These are phyloP conservation scores for Circinella minor DNA, from an alignment of 371 early-diverging fungal genomes.

Conservation along the genomic window DNA sequence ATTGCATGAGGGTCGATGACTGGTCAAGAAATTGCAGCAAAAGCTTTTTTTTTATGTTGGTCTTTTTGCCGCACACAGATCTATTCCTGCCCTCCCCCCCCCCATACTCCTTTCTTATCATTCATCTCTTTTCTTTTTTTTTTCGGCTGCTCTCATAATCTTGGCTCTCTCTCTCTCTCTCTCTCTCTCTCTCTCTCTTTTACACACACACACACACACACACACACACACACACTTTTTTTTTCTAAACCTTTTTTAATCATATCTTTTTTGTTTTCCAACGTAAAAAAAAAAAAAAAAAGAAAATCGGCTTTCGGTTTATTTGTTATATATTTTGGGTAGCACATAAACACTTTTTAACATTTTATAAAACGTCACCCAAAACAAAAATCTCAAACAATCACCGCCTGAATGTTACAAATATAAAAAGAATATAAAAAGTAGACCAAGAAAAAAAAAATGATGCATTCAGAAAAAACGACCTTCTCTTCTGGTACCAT, in stretches of 20 bases:
- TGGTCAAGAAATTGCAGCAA: constrained; percentile 18
- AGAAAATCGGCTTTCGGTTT: not conserved
- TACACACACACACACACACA: too few species aligned
- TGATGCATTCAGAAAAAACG: constrained; percentile 4
- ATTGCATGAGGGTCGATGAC: constrained; percentile 21
- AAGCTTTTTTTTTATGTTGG: not conserved
- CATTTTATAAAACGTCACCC: constrained; percentile 7
- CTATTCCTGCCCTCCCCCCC: too few species aligned
- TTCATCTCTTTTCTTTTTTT: constrained; percentile 1
- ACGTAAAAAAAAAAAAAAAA: not conserved
- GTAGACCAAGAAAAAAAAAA: too few species aligned
- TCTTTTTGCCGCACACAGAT: not conserved
- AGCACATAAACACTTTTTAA: not conserved
- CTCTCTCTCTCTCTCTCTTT: too few species aligned
- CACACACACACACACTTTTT: too few species aligned
- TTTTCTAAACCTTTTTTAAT: constrained; percentile 3
- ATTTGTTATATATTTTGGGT: not conserved
- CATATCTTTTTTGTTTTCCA: not conserved
- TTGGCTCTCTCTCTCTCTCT: too few species aligned
- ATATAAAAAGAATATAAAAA: constrained; percentile 3
- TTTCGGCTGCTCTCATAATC: too few species aligned
- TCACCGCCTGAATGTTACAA: constrained; percentile 3
- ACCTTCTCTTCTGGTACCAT: constrained; percentile 16
- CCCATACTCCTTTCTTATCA: not conserved
- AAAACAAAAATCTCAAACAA: not conserved